phyloP scores from a whole-genome alignment of 2,329 filamentous ascomycete species.

The Fusarium oxysporum region DNA sequence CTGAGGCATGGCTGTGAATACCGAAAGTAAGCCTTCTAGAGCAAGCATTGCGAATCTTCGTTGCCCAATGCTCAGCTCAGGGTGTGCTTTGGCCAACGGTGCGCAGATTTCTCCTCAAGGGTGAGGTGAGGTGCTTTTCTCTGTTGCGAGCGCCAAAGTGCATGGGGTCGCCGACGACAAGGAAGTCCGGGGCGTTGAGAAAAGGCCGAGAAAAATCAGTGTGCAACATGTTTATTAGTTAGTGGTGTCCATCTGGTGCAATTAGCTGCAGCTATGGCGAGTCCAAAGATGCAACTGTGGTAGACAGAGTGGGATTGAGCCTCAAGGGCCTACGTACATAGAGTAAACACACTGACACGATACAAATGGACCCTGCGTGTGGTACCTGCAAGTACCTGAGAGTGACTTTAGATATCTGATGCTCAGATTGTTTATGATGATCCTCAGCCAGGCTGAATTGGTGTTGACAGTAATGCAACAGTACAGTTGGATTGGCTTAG shows the following conservation, averaged over 20 bases:
- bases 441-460: slow-evolving; percentile 16
- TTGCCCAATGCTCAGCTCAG: slow-evolving; percentile 30
- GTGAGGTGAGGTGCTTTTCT: slow-evolving; percentile 21
- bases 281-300: slow-evolving; percentile 6
- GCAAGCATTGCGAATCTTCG: slow-evolving; percentile 28
- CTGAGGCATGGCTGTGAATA: slow-evolving; percentile 11
- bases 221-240: slow-evolving; percentile 3
- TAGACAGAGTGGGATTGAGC: slow-evolving; percentile 27
- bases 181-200: slow-evolving; percentile 22
- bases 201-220: slow-evolving; percentile 25
- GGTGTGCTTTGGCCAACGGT: slow-evolving; percentile 39
- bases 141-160: slow-evolving; percentile 10
- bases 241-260: slow-evolving; percentile 25
- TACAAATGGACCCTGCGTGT: slow-evolving; percentile 7
- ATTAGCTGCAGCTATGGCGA: slow-evolving; percentile 38
- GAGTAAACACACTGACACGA: background rate
- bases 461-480: slow-evolving; percentile 6
- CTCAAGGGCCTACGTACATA: background rate
- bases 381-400: slow-evolving; percentile 21
- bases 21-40: slow-evolving; percentile 10
- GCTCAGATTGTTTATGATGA: background rate
- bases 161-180: slow-evolving; percentile 18
- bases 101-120: slow-evolving; percentile 22
- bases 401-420: slow-evolving; percentile 20
- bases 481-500: slow-evolving; percentile 19